A percentile compares a stretch with the other conserved stretches of the same genome.
Evolutionary conservation across 2,329 filamentous ascomycete species (phyloP).

Genomic region (Clarireedia sp.): DNA sequence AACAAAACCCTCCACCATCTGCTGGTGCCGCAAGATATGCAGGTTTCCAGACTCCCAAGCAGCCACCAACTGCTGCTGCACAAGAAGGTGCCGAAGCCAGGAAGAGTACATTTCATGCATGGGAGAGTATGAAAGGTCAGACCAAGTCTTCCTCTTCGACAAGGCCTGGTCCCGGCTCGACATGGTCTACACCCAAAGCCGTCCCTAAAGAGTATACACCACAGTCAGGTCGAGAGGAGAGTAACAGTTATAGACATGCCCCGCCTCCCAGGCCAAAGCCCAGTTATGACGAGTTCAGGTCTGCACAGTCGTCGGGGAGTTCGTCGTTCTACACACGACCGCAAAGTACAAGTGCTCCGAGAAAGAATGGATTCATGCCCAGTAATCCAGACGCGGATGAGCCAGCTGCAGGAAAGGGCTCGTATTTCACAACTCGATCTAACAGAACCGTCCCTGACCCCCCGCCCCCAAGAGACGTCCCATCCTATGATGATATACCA

Average conservation of each 20-base stretch:
- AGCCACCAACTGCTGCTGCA: slow-evolving; percentile 21
- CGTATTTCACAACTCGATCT: slow-evolving; percentile 26
- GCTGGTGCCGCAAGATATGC: slow-evolving; percentile 27
- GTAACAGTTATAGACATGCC: slow-evolving; percentile 15
- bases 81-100: slow-evolving; percentile 27
- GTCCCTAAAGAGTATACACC: slow-evolving; percentile 20
- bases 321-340: slow-evolving; percentile 15
- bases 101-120: slow-evolving; percentile 26
- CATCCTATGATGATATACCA: slow-evolving; percentile 2
- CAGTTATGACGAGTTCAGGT: slow-evolving; percentile 19
- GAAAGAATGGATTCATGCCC: slow-evolving; percentile 29
- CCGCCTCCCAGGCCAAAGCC: slow-evolving; percentile 15
- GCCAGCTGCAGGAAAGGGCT: slow-evolving; percentile 25
- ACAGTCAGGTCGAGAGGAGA: slow-evolving; percentile 21
- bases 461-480: slow-evolving; percentile 18
- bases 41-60: slow-evolving; percentile 24
- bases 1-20: slow-evolving; percentile 21
- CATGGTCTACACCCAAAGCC: slow-evolving; percentile 16
- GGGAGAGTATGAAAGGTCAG: slow-evolving; percentile 26
- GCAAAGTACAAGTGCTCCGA: slow-evolving; percentile 17
- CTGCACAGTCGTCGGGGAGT: slow-evolving; percentile 6
- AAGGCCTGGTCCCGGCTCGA: slow-evolving; percentile 14
- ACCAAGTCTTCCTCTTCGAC: slow-evolving; percentile 1
- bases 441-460: slow-evolving; percentile 19
- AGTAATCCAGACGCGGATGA: slow-evolving; percentile 28